Percentiles rank a stretch among this genome's conserved stretches.
Conservation (phyloP, 495 filamentous ascomycete species). For the Clavariopsis aquatica region DNA sequence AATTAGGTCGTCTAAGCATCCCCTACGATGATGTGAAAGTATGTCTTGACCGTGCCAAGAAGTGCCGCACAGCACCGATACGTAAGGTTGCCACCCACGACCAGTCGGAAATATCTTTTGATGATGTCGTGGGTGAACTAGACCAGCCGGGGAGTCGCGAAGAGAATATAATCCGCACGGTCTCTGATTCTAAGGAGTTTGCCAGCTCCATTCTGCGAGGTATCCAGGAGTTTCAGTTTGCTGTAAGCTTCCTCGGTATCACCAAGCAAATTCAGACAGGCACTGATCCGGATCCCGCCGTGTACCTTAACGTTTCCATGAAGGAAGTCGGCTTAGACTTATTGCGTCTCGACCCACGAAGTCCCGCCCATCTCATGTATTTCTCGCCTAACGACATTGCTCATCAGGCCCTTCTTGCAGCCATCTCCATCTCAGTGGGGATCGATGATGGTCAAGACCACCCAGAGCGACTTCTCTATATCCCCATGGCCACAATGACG, state of each 20-base stretch:
- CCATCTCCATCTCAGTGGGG: slow-evolving; percentile 86
- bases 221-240: slow-evolving; percentile 94
- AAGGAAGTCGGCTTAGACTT: slow-evolving; percentile 95
- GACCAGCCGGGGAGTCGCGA: slow-evolving; percentile 71
- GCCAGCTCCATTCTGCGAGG: slow-evolving; percentile 85
- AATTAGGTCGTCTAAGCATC: slow-evolving; percentile 84
- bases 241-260: slow-evolving; percentile 86
- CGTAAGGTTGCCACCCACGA: slow-evolving; percentile 34
- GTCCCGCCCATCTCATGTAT: slow-evolving; percentile 97
- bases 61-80: slow-evolving; percentile 42
- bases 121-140: slow-evolving; percentile 76
- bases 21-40: slow-evolving; percentile 81
- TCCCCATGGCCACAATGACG: slow-evolving; percentile 97
- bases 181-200: slow-evolving; percentile 92
- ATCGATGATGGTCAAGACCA: slow-evolving; percentile 84
- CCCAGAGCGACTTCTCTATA: slow-evolving; percentile 83
- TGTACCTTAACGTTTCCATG: slow-evolving; percentile 85
- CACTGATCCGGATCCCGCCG: slow-evolving; percentile 63
- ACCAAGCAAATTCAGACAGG: slow-evolving; percentile 72
- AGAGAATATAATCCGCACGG: slow-evolving; percentile 75
- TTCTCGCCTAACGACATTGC: slow-evolving; percentile 91
- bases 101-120: slow-evolving; percentile 62
- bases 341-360: slow-evolving; percentile 88
- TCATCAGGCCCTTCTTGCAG: slow-evolving; percentile 90
- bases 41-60: slow-evolving; percentile 58